These are phyloP conservation scores for Pichia eremophila DNA, from an alignment of 805 yeast genomes.

Conservation along the genomic window DNA sequence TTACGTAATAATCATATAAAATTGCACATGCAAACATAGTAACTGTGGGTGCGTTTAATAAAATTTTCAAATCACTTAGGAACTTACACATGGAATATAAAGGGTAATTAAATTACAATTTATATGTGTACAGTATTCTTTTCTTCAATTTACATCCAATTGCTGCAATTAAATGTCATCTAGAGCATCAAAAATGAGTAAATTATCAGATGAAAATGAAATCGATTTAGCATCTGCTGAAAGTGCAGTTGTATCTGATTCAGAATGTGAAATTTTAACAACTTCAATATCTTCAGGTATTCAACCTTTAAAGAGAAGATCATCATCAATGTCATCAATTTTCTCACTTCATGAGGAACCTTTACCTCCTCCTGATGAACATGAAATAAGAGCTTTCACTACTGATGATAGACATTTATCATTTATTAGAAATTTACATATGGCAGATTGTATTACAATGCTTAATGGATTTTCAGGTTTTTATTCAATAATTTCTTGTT, in stretches of 20 bases:
- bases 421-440: slow-evolving; percentile 75
- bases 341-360: slow-evolving; percentile 48
- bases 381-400: slow-evolving; percentile 70
- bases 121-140: not conserved
- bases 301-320: slow-evolving; percentile 17
- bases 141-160: too few species aligned
- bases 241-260: slow-evolving; percentile 17
- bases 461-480: slow-evolving; percentile 92
- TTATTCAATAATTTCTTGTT: slow-evolving; percentile 77
- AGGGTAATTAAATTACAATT: too few species aligned
- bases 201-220: too few species aligned
- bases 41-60: too few species aligned
- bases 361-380: slow-evolving; percentile 67
- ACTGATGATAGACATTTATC: slow-evolving; percentile 80
- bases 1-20: too few species aligned
- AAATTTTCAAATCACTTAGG: too few species aligned
- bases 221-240: not conserved
- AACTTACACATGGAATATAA: too few species aligned
- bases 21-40: too few species aligned
- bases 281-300: not conserved
- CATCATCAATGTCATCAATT: slow-evolving; percentile 30
- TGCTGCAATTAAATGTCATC: not conserved
- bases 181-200: not conserved
- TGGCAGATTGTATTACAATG: slow-evolving; percentile 94
- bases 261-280: slow-evolving; percentile 16